These are phyloP conservation scores for Tolypocladium inflatum DNA, from an alignment of 2,329 filamentous ascomycete genomes.

Conservation along the genomic window DNA sequence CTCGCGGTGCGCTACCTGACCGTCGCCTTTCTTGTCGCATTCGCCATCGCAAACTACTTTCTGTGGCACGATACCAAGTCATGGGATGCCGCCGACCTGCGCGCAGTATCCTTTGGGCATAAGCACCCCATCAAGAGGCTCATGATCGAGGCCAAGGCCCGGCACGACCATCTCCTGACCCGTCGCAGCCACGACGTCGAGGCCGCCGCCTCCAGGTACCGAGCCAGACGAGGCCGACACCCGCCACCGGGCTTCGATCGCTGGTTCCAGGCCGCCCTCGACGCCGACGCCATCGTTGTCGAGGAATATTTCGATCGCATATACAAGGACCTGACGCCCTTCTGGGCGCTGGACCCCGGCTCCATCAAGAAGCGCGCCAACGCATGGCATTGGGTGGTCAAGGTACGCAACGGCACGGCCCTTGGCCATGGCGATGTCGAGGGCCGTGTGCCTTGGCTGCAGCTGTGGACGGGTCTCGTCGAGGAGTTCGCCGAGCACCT, in stretches of 20 bases:
- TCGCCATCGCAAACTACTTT: constrained; percentile 18
- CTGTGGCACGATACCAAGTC: constrained; percentile 18
- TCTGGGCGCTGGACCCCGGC: constrained; percentile 44
- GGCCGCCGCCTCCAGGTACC: constrained; percentile 45
- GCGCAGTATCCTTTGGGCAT: constrained; percentile 12
- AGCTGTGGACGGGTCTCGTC: constrained; percentile 40
- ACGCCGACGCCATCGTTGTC: constrained; percentile 44
- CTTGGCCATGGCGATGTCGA: constrained; percentile 26
- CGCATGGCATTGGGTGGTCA: constrained; percentile 35
- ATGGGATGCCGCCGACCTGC: constrained; percentile 12
- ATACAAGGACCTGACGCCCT: constrained; percentile 52
- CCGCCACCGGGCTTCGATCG: constrained; percentile 55
- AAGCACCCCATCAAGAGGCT: constrained; percentile 42
- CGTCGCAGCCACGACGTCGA: constrained; percentile 38
- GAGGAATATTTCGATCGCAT: constrained; percentile 58
- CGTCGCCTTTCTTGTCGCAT: constrained; percentile 11
- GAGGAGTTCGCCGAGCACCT: constrained; percentile 41
- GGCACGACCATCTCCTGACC: constrained; percentile 30
- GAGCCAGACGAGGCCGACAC: constrained; percentile 45
- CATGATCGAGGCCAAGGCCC: constrained; percentile 33
- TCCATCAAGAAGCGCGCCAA: constrained; percentile 28
- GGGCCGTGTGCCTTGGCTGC: constrained; percentile 32
- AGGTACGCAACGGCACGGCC: constrained; percentile 36
- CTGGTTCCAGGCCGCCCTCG: constrained; percentile 46
- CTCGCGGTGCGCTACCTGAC: constrained; percentile 18